phyloP scores from a whole-genome alignment of 768 basidiomycete genomes.

The Leccinum barrowsii region DNA sequence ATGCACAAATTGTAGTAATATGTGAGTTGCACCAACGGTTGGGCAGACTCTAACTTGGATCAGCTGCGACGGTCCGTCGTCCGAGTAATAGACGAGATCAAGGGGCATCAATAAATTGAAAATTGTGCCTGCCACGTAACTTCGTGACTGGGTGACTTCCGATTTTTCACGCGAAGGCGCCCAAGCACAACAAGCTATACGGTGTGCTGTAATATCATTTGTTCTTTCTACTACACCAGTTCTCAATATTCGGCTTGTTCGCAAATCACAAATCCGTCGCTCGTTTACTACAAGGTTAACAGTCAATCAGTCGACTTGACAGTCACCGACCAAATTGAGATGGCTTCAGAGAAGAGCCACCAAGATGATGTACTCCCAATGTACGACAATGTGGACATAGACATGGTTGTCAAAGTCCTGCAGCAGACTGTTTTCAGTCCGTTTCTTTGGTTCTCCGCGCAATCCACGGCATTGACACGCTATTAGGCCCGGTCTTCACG shows the following conservation, averaged over 20 bases:
- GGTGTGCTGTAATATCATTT: neutral
- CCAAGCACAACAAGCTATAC: too few relatives aligned
- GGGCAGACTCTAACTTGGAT: too few relatives aligned
- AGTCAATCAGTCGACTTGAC: neutral
- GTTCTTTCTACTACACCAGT: neutral
- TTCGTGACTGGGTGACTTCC: too few relatives aligned
- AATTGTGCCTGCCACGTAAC: too few relatives aligned
- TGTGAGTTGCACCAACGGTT: too few relatives aligned
- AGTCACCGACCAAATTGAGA: neutral
- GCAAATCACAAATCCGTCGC: neutral
- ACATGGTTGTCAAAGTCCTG: conserved; percentile 76
- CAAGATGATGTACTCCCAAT: conserved; percentile 42
- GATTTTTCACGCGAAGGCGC: neutral
- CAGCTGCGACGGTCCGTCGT: too few relatives aligned
- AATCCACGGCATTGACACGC: conserved; percentile 3
- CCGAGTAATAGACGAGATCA: too few relatives aligned
- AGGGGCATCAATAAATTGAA: too few relatives aligned
- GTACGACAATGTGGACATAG: conserved; percentile 72
- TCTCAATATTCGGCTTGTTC: neutral
- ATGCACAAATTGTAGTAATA: too few relatives aligned
- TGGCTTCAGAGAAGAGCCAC: conserved; percentile 9
- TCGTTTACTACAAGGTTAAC: neutral
- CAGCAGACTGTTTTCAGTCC: conserved; percentile 75
- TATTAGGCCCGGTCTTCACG: conserved; percentile 78
- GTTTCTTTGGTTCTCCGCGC: conserved; percentile 21